Evolutionary conservation across 2,329 filamentous ascomycete genomes (phyloP).

Genomic region (Botrytis paeoniae): DNA sequence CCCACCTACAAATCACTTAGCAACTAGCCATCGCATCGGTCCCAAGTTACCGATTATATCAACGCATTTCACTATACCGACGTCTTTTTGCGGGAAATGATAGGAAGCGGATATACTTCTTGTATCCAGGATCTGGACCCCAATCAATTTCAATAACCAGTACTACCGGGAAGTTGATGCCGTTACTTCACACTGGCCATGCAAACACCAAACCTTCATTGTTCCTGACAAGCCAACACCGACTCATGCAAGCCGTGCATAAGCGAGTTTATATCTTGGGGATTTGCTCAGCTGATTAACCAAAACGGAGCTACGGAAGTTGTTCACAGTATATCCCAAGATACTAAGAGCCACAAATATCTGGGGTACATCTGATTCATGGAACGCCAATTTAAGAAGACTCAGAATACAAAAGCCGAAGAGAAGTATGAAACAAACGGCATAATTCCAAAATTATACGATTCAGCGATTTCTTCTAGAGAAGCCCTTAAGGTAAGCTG

Average conservation of each 20-base stretch:
- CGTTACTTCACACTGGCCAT: not conserved
- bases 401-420: not conserved
- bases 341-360: not conserved
- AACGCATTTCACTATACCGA: not conserved
- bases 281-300: not conserved
- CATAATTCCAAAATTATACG: not conserved
- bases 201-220: not conserved
- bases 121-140: not conserved
- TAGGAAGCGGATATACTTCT: not conserved
- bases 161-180: not conserved
- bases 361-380: not conserved
- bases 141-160: not conserved
- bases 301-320: not conserved
- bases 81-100: not conserved
- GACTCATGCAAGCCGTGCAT: slow-evolving; percentile 12
- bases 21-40: not conserved
- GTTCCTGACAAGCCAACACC: not conserved
- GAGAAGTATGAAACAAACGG: not conserved
- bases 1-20: not conserved
- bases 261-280: slow-evolving; percentile 7
- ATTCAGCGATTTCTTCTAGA: not conserved
- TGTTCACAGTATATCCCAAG: not conserved
- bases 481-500: not conserved
- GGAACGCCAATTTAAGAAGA: not conserved
- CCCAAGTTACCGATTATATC: not conserved